Conservation (phyloP, 2,329 filamentous ascomycete genomes). For the Pyrenophora tritici-repentis region DNA sequence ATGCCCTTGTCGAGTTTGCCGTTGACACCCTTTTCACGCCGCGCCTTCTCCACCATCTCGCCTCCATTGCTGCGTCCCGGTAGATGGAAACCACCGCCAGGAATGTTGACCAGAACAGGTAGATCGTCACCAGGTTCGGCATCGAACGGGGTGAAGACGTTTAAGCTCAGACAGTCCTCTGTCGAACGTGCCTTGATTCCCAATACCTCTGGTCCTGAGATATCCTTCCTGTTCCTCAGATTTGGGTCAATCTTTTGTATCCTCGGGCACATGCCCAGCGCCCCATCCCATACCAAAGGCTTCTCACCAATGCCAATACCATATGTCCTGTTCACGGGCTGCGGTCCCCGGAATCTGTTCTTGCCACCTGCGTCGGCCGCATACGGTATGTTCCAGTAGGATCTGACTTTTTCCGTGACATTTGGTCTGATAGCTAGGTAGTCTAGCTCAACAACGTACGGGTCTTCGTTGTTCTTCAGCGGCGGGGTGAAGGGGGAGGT, state of each 20-base stretch:
- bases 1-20: conserved; percentile 41
- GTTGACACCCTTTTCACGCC: conserved; percentile 30
- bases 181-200: conserved; percentile 34
- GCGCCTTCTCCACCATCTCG: conserved; percentile 39
- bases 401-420: conserved; percentile 33
- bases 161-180: conserved; percentile 52
- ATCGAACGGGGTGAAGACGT: conserved; percentile 41
- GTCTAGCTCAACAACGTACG: conserved; percentile 38
- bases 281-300: conserved; percentile 36
- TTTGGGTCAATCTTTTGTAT: conserved; percentile 42
- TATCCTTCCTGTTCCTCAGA: conserved; percentile 32
- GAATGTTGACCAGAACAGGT: conserved; percentile 53
- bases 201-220: conserved; percentile 32
- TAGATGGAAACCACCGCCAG: conserved; percentile 52
- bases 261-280: conserved; percentile 41
- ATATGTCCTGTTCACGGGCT: conserved; percentile 36
- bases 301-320: conserved; percentile 26
- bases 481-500: conserved; percentile 28
- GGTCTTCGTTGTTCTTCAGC: conserved; percentile 31
- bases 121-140: conserved; percentile 40
- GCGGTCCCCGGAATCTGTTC: conserved; percentile 40
- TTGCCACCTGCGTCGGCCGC: conserved; percentile 35
- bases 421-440: conserved; percentile 38
- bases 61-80: conserved; percentile 39
- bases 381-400: conserved; percentile 44